phyloP scores from a whole-genome alignment of 169 alveolate species.

The Eimeria praecox region DNA sequence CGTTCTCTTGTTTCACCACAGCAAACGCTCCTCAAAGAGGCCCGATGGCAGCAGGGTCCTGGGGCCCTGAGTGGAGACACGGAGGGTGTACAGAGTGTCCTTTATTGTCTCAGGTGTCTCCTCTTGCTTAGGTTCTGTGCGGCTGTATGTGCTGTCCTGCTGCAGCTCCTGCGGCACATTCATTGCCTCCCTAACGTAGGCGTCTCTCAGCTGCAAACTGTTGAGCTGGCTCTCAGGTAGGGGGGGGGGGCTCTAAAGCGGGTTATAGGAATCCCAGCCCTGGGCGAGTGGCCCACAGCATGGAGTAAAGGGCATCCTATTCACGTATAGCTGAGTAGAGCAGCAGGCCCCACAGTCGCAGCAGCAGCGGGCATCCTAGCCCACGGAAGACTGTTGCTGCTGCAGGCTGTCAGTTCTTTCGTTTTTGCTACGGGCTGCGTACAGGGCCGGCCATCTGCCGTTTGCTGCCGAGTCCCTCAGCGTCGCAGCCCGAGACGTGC shows the following conservation, averaged over 20 bases:
- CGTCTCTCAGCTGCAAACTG: constrained; percentile 58
- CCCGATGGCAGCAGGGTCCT: too few species aligned
- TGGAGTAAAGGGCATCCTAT: too few species aligned
- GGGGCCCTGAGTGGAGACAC: too few species aligned
- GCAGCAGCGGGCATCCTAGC: neutral
- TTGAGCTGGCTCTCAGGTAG: constrained; percentile 41
- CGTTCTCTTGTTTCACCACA: neutral
- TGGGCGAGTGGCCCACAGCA: too few species aligned
- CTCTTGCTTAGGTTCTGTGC: neutral
- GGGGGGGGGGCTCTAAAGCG: neutral
- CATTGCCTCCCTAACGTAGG: constrained; percentile 37
- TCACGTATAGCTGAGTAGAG: too few species aligned
- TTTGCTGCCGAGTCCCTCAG: constrained; percentile 25
- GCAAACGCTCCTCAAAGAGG: too few species aligned
- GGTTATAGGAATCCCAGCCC: neutral
- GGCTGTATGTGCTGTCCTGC: neutral
- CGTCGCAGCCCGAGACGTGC: constrained; percentile 20
- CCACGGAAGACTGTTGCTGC: neutral
- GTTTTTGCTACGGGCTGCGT: neutral
- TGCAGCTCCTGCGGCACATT: constrained; percentile 52
- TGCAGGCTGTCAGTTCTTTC: neutral
- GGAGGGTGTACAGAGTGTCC: too few species aligned
- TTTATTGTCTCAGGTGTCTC: neutral
- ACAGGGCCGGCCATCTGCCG: constrained; percentile 41
- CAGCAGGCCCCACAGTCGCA: neutral